Conservation (phyloP, 148 eudicot genomes). For the Persicaria maculosa region DNA sequence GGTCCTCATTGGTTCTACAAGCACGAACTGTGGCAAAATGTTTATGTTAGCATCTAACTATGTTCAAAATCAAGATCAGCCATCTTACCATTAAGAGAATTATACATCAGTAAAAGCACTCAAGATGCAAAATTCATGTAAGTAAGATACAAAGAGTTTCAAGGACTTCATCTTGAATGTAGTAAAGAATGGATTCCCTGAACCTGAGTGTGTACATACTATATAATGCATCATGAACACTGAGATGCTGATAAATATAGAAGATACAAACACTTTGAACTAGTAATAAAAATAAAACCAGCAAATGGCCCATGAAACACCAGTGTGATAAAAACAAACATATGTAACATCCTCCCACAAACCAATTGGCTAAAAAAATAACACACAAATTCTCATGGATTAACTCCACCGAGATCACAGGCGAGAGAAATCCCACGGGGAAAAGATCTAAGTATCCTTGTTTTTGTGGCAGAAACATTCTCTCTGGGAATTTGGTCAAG, state of each 20-base stretch:
- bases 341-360: neutral
- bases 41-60: neutral
- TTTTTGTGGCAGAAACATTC: slow-evolving; percentile 28
- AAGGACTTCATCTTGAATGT: slow-evolving; percentile 7
- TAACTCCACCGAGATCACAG: slow-evolving; percentile 29
- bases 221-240: slow-evolving; percentile 10
- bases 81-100: neutral
- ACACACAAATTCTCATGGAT: slow-evolving; percentile 15
- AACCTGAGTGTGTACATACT: neutral
- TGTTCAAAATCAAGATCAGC: slow-evolving; percentile 1
- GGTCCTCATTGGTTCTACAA: neutral
- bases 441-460: slow-evolving; percentile 62
- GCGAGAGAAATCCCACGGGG: slow-evolving; percentile 65
- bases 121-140: neutral
- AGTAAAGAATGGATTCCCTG: slow-evolving; percentile 5
- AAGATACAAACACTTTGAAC: neutral
- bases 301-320: slow-evolving; percentile 2
- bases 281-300: neutral
- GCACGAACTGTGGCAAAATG: neutral
- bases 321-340: neutral
- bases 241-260: slow-evolving; percentile 7
- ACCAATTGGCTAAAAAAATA: neutral
- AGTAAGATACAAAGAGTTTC: neutral
- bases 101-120: neutral
- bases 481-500: slow-evolving; percentile 24